Evolutionary conservation across 1,284 basidiomycete species (phyloP).

Genomic region (Pseudozyma tsukubaensis): DNA sequence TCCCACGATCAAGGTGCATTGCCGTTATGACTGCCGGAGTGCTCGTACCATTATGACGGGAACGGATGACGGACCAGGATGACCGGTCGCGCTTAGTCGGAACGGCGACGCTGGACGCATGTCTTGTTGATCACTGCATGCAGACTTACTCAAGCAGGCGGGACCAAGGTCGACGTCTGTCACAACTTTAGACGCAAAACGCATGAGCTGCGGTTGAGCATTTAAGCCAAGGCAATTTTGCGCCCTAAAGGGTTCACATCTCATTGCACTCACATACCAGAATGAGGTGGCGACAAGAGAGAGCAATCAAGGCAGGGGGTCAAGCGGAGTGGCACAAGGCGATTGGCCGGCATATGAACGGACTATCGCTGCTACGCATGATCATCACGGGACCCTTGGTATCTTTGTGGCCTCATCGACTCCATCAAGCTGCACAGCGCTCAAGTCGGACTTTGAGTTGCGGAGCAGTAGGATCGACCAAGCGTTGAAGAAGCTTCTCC

Average conservation of each 20-base stretch:
- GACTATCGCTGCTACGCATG: not conserved
- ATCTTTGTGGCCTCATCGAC: not conserved
- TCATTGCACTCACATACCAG: too few relatives aligned
- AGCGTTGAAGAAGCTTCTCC: constrained; percentile 17
- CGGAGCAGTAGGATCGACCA: not conserved
- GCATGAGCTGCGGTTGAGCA: not conserved
- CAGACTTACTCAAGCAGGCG: not conserved
- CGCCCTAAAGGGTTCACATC: too few relatives aligned
- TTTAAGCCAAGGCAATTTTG: not conserved
- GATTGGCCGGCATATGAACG: not conserved
- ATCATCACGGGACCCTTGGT: not conserved
- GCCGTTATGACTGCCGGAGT: too few relatives aligned
- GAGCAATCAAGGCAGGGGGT: not conserved
- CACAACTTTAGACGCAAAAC: not conserved
- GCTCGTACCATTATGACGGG: too few relatives aligned
- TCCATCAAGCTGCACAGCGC: not conserved
- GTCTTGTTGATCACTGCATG: not conserved
- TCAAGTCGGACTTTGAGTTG: constrained; percentile 12
- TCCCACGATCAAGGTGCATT: too few relatives aligned
- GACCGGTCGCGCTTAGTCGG: too few relatives aligned
- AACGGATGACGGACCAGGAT: too few relatives aligned
- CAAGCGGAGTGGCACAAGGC: not conserved
- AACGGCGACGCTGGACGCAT: not conserved
- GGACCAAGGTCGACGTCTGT: not conserved
- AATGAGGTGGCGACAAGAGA: not conserved